A percentile compares a stretch with the other conserved stretches of the same genome.
These are phyloP conservation scores for Alternaria triticimaculans DNA, from an alignment of 2,329 filamentous ascomycete species.

Conservation along the genomic window DNA sequence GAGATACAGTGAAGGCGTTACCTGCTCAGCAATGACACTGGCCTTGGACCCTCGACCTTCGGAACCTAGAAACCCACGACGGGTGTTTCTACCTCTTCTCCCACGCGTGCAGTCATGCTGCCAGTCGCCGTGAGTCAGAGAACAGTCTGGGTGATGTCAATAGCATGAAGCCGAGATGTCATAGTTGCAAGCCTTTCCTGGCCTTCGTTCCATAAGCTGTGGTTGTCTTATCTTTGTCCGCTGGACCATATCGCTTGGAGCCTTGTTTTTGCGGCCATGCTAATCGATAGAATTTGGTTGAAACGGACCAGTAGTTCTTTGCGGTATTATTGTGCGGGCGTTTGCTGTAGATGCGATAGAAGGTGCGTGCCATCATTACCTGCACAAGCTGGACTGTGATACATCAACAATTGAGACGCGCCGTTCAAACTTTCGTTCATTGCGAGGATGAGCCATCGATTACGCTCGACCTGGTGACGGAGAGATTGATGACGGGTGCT, in stretches of 20 bases:
- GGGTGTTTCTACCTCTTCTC: conserved; percentile 1
- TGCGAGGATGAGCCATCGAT: not conserved
- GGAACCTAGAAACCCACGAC: conserved; percentile 6
- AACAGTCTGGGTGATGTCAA: not conserved
- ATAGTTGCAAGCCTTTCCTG: not conserved
- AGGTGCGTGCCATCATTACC: not conserved
- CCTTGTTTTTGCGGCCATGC: not conserved
- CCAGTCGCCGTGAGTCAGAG: conserved; percentile 1
- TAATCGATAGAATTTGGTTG: not conserved
- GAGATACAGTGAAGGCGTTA: not conserved
- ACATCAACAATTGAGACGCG: too few relatives aligned
- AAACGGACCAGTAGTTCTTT: not conserved
- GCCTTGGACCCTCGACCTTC: not conserved
- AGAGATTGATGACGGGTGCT: not conserved
- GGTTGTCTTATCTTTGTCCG: not conserved
- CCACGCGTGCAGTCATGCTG: not conserved
- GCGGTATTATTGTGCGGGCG: not conserved
- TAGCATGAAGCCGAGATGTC: not conserved
- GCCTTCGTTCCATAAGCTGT: not conserved
- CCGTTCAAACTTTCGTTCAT: not conserved
- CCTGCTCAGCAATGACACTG: not conserved
- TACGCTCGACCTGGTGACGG: accelerated
- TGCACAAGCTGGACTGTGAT: not conserved
- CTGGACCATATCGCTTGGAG: not conserved
- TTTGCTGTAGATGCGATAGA: not conserved